Evolutionary conservation across 2,329 filamentous ascomycete species (phyloP), one percentile per base, ranked within the genome.

Genomic region (Lachnellula suecica): DNA sequence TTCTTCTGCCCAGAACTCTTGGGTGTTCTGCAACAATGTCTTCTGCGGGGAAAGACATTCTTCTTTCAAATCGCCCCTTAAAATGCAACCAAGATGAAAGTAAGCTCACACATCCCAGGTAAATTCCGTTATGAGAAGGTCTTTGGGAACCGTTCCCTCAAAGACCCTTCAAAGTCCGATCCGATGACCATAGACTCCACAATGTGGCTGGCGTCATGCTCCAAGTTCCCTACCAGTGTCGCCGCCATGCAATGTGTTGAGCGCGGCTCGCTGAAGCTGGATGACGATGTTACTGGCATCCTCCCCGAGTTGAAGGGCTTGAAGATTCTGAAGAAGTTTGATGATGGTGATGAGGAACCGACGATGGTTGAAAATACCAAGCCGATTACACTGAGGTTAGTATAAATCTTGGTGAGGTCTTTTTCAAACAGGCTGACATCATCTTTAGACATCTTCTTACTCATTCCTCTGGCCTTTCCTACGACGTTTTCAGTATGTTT

Each of bases 191-290:
- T 82, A 0, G 82, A 88, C 35, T 82, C 73, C 8, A 70, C 82
- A 1, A 88, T 85, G 62, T 83, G 77, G 78, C 71, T 83, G 4
- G 80, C 80, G 0, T 81, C 78, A 0, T 81, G 77, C 61, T 82
- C 81, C 15, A 84, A 84, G 66, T 71, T 83, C 65, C 63, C 82
- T 4, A 70, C 73, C 0, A 76, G 72, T 0, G 62, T 83, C 8
- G 77, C 79, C 1, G 74, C 71, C 27, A 77, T 84, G 77, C 80
- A 84, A 63, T 72, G 81, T 1, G 79, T 83, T 1, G 81, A 84
- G 60, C 67, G 73, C 47, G 79, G 76, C 0, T 56, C 64, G 8
- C 58, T 83, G 17, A 67, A 58, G 1, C 67, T 83, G 0, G 80
- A 83, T 46, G 74, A 81, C 3, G 61, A 66, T 44, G 54, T 67